These are phyloP conservation scores for Emericellopsis terricola DNA, from an alignment of 495 filamentous ascomycete genomes.

Conservation along the genomic window DNA sequence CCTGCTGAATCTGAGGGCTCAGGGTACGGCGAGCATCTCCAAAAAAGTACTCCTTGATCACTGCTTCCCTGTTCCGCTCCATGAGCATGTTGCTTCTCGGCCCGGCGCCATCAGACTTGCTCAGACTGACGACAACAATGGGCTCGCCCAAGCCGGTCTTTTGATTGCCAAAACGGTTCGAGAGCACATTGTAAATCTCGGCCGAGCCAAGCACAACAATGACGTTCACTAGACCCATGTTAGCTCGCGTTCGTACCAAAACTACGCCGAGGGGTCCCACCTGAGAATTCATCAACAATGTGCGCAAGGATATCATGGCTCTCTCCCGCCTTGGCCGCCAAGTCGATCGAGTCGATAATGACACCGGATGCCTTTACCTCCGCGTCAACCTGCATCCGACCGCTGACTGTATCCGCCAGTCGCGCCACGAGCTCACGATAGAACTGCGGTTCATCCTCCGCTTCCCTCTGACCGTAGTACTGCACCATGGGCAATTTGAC, in stretches of 20 bases:
- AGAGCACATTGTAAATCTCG: slow-evolving; percentile 59
- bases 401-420: slow-evolving; percentile 61
- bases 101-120: slow-evolving; percentile 78
- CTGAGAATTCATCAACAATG: slow-evolving; percentile 72
- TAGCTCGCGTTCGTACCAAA: neutral
- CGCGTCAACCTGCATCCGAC: slow-evolving; percentile 61
- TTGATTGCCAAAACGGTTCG: slow-evolving; percentile 49
- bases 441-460: slow-evolving; percentile 53
- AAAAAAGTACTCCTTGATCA: slow-evolving; percentile 88
- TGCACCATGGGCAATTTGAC: slow-evolving; percentile 91
- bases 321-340: slow-evolving; percentile 41
- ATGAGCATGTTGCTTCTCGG: slow-evolving; percentile 62
- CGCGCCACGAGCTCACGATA: slow-evolving; percentile 60
- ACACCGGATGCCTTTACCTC: slow-evolving; percentile 52
- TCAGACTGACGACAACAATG: slow-evolving; percentile 57
- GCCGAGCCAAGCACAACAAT: slow-evolving; percentile 76
- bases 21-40: slow-evolving; percentile 59
- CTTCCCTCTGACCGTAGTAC: slow-evolving; percentile 58
- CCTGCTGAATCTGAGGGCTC: slow-evolving; percentile 65
- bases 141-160: slow-evolving; percentile 39
- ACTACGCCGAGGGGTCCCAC: slow-evolving; percentile 20
- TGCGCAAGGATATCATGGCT: slow-evolving; percentile 53
- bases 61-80: slow-evolving; percentile 47
- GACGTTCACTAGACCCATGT: slow-evolving; percentile 38
- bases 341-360: slow-evolving; percentile 71